Percentiles rank a stretch among this genome's conserved stretches.
phyloP scores from a whole-genome alignment of 352 stramenopile genomes.

The Pythium rishiriense region DNA sequence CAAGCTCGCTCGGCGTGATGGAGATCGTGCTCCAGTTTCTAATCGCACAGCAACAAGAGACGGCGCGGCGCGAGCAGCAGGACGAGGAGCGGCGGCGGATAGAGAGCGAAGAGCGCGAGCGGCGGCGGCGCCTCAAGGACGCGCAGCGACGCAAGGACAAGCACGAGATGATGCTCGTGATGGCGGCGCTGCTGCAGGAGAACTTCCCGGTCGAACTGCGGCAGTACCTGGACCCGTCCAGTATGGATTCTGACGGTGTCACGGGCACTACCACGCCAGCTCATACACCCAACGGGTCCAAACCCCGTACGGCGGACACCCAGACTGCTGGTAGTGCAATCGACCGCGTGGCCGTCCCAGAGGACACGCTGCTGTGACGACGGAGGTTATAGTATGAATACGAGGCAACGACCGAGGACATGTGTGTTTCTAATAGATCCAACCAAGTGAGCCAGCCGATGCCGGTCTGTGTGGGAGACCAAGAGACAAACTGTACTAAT shows the following conservation, averaged over 20 bases:
- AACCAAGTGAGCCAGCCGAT: too few relatives aligned
- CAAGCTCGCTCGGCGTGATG: conserved; percentile 36
- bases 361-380: too few relatives aligned
- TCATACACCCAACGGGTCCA: not conserved
- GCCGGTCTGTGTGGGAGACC: too few relatives aligned
- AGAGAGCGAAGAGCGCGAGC: conserved; percentile 33
- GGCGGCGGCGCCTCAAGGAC: conserved; percentile 37
- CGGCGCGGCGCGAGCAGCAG: conserved; percentile 29
- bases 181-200: conserved; percentile 43
- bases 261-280: not conserved
- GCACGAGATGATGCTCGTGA: conserved; percentile 58
- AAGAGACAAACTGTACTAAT: not conserved
- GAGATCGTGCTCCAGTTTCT: conserved; percentile 58
- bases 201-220: conserved; percentile 45
- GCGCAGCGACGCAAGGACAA: conserved; percentile 36
- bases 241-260: not conserved
- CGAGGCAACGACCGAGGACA: too few relatives aligned
- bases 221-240: conserved; percentile 32
- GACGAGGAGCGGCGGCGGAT: conserved; percentile 36
- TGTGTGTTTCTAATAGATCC: not conserved
- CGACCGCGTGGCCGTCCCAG: too few relatives aligned
- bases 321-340: too few relatives aligned
- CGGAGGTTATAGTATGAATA: too few relatives aligned
- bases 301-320: too few relatives aligned
- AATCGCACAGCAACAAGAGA: conserved; percentile 52